Conservation (phyloP, 768 basidiomycete species). For the Auricularia heimuer region DNA sequence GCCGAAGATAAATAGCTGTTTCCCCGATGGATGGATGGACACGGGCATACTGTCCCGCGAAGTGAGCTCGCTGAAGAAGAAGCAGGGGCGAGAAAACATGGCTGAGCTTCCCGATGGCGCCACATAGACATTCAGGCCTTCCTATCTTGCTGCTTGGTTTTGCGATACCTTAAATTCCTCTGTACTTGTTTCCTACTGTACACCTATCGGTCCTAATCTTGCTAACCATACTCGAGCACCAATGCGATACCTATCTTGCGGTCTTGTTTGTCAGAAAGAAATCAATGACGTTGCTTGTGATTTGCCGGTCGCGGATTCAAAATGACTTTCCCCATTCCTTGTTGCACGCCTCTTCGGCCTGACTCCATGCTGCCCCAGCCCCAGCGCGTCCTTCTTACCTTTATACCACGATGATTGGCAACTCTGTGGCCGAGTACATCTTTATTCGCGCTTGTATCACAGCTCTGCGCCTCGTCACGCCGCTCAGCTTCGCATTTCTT, state of each 20-base stretch:
- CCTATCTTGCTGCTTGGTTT: no score
- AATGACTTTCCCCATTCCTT: neutral
- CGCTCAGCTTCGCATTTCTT: neutral
- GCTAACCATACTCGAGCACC: no score
- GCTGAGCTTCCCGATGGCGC: neutral
- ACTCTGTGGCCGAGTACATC: constrained; percentile 39
- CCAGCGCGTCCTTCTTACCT: no score
- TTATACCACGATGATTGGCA: constrained; percentile 33
- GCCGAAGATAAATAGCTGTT: constrained; percentile 60
- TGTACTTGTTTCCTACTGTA: no score
- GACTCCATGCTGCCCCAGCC: neutral
- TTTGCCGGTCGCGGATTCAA: neutral
- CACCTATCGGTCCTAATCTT: no score
- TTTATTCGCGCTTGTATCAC: constrained; percentile 40
- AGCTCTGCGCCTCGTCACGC: constrained; percentile 18
- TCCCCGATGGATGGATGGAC: constrained; percentile 77
- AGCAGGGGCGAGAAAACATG: constrained; percentile 1
- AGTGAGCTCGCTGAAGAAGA: constrained; percentile 15
- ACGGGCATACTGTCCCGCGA: constrained; percentile 82
- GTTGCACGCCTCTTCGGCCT: neutral
- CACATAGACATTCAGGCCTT: no score
- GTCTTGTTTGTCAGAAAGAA: neutral
- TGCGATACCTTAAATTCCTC: no score
- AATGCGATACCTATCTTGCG: no score
- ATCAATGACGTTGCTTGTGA: neutral